phyloP scores from a whole-genome alignment of 805 yeast species.

The Trichomonascus vanleenenianus region DNA sequence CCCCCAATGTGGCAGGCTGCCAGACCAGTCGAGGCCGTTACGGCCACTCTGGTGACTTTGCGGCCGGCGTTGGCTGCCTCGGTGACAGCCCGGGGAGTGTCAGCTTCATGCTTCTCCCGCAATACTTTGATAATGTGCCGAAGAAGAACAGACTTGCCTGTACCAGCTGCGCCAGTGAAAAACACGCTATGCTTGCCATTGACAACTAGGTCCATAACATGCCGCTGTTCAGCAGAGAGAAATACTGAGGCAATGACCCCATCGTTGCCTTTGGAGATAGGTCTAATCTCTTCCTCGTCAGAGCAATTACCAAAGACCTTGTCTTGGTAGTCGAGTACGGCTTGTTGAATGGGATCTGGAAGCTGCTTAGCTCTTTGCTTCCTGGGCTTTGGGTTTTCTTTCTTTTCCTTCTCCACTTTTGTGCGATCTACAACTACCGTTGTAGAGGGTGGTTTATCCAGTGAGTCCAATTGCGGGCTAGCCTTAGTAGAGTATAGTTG shows the following conservation, averaged over 20 bases:
- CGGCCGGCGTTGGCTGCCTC: slow-evolving; percentile 1
- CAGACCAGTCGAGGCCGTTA: slow-evolving; percentile 93
- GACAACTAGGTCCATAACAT: slow-evolving; percentile 55
- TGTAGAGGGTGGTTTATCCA: no score
- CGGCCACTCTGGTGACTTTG: slow-evolving; percentile 45
- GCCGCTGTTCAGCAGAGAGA: slow-evolving; percentile 41
- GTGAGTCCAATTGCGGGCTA: no score
- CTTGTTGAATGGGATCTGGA: no score
- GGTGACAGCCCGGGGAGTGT: slow-evolving; percentile 25
- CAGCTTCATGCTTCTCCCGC: slow-evolving; percentile 34
- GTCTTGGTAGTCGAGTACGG: no score
- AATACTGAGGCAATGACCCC: slow-evolving; percentile 14
- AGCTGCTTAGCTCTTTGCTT: no score
- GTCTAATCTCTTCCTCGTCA: no score
- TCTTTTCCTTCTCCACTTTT: no score
- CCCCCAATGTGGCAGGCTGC: slow-evolving; percentile 96
- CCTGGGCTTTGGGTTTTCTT: no score
- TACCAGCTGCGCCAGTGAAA: slow-evolving; percentile 97
- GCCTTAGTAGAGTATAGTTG: no score
- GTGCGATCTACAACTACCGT: no score
- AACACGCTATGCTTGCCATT: slow-evolving; percentile 58
- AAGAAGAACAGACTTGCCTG: slow-evolving; percentile 90
- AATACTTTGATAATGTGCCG: slow-evolving; percentile 55
- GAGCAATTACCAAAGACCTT: no score
- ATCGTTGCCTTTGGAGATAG: no score